These are phyloP conservation scores for Fremontodendron californicum DNA, from an alignment of 345 rosid species.

Conservation along the genomic window DNA sequence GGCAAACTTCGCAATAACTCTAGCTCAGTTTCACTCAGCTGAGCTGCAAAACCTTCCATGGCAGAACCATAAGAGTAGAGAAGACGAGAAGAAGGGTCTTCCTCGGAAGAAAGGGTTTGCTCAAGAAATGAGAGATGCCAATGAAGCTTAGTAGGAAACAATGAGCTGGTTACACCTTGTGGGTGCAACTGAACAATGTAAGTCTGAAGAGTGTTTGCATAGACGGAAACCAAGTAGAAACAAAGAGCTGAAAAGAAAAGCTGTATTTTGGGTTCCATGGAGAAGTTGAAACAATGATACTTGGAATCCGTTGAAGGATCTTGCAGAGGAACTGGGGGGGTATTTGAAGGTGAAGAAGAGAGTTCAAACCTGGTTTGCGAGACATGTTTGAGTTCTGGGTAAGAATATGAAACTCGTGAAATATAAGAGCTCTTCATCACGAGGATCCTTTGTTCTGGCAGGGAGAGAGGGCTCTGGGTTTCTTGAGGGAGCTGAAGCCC, in stretches of 20 bases:
- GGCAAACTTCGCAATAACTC: constrained; percentile 41
- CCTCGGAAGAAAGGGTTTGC: constrained; percentile 35
- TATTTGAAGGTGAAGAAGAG: constrained; percentile 52
- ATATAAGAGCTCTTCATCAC: constrained; percentile 89
- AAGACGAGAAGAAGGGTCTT: constrained; percentile 60
- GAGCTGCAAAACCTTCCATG: constrained; percentile 87
- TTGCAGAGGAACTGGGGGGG: constrained; percentile 29
- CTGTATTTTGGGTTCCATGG: constrained; percentile 36
- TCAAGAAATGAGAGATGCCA: constrained; percentile 75
- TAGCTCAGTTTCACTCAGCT: constrained; percentile 52
- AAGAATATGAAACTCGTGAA: constrained; percentile 89
- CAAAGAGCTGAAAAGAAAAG: constrained; percentile 27
- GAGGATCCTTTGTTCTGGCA: constrained; percentile 67
- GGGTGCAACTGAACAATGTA: constrained; percentile 90
- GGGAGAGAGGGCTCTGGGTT: constrained; percentile 26
- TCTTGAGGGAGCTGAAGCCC: constrained; percentile 20
- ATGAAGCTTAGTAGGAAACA: constrained; percentile 44
- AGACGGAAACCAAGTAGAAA: constrained; percentile 28
- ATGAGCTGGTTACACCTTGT: constrained; percentile 31
- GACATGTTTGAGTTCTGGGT: constrained; percentile 26
- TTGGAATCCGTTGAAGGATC: constrained; percentile 37
- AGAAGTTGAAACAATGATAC: constrained; percentile 12
- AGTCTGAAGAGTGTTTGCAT: constrained; percentile 42
- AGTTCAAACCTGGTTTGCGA: constrained; percentile 29
- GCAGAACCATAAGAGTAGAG: constrained; percentile 85